A percentile compares a stretch with the other conserved stretches of the same genome.
Conservation (phyloP, 192 early-diverging fungal genomes). For the Backusella psychrophila region DNA sequence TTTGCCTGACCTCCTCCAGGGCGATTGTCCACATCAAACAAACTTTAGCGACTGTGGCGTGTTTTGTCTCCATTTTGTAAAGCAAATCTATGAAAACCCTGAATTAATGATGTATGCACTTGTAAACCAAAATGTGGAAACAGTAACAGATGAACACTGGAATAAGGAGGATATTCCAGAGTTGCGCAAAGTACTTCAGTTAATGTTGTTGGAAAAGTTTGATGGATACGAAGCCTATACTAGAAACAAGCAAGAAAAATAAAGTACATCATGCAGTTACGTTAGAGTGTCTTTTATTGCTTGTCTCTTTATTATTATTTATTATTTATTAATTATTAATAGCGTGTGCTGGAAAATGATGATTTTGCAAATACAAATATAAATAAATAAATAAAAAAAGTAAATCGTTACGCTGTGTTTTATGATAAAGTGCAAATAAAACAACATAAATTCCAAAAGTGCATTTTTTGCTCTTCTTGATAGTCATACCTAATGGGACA, state of each 20-base stretch:
- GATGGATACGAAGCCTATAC: neutral
- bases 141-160: neutral
- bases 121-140: neutral
- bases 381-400: neutral
- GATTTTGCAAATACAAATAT: neutral
- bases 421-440: neutral
- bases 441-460: neutral
- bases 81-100: neutral
- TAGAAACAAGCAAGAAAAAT: neutral
- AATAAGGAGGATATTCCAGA: neutral
- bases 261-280: neutral
- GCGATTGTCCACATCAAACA: neutral
- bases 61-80: neutral
- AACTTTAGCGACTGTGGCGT: slow-evolving; percentile 3
- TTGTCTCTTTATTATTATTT: too few species aligned
- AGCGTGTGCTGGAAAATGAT: neutral
- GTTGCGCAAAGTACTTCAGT: neutral
- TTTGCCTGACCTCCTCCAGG: neutral
- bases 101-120: neutral
- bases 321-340: too few species aligned
- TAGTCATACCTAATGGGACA: neutral
- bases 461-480: neutral
- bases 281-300: neutral
- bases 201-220: neutral
- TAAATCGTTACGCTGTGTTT: neutral